Base-by-base conservation (phyloP, 805 yeast genomes). In the Zygosaccharomyces kombuchaensis region DNA sequence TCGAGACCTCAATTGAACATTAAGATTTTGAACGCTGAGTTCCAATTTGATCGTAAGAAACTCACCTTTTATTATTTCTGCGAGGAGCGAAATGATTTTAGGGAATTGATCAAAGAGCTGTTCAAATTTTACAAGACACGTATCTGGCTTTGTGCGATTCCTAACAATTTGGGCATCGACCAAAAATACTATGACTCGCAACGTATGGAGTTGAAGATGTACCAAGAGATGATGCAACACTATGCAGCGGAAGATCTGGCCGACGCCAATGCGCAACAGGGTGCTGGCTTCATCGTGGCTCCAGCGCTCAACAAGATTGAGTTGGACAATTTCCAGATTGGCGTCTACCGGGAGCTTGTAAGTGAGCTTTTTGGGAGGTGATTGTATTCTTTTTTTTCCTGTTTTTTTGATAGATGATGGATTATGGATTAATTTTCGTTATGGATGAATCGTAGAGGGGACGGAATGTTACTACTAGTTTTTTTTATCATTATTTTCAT, bases 61-160 rank as follows among this genome's bases (percentile, higher is more conserved):
- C 71, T 85, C 50, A 85, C 84, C 6, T 82, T 85, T 55, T 85
- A 84, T 64, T 83, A 82, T 58, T 73, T 71, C 45, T 74, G 83
- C 57, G 73, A 76, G 40, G 80, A 80, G 56, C 69, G 93, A 54
- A 75, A 84, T 45, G 93, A 86, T 60, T 84, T 84, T 60, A 70
- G 91, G 47, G 84, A 78, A 37, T 71, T 84, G 57, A 84, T 84
- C 44, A 79, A 84, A 48, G 91, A 84, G 57, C 66, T 84, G 25
- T 84, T 83, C 71, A 80, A 82, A 59, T 78, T 82, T 48, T 84
- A 82, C 69, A 84, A 84, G 65, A 84, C 90, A 0, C 72, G 91
- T 57, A 84, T 84, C 52, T 86, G 95, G 93, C 68, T 86, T 65
- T 83, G 90, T 71, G 90, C 93, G 0, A 84, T 84, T 22, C 70